phyloP scores from a whole-genome alignment of 208 protist genomes.

The Wallacemonas rigidus region DNA sequence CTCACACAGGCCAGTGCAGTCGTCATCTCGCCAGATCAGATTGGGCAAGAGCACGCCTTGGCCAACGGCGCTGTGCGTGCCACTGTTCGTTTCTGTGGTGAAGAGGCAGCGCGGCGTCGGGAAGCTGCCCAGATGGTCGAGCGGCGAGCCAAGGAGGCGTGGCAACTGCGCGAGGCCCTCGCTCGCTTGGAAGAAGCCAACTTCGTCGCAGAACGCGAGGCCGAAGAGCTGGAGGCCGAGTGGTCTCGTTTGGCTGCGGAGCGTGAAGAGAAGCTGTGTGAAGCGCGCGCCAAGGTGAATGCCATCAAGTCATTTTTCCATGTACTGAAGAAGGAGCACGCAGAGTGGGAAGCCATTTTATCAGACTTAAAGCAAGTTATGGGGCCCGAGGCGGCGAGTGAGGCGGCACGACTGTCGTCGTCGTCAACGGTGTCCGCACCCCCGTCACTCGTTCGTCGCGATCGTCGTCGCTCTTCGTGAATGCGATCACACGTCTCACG shows the following conservation, averaged over 20 bases:
- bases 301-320: slow-evolving; percentile 32
- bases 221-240: slow-evolving; percentile 31
- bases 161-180: slow-evolving; percentile 48
- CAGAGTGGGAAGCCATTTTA: slow-evolving; percentile 57
- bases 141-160: slow-evolving; percentile 37
- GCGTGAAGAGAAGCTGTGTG: slow-evolving; percentile 24
- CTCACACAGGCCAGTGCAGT: slow-evolving; percentile 3
- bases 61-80: background rate
- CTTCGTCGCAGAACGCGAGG: slow-evolving; percentile 28
- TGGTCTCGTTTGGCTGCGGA: slow-evolving; percentile 26
- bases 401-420: background rate
- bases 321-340: slow-evolving; percentile 50
- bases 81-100: slow-evolving; percentile 17
- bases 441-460: slow-evolving; percentile 4
- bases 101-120: slow-evolving; percentile 14
- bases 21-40: background rate
- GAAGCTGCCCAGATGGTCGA: slow-evolving; percentile 15
- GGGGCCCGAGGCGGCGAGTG: slow-evolving; percentile 8
- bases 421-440: slow-evolving; percentile 9
- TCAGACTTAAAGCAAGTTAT: slow-evolving; percentile 42
- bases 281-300: slow-evolving; percentile 42
- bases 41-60: slow-evolving; percentile 7
- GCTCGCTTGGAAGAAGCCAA: slow-evolving; percentile 45
- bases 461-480: background rate
- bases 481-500: too few species aligned